phyloP scores from a whole-genome alignment of 202 grass and related monocot species.

The Setaria viridis region DNA sequence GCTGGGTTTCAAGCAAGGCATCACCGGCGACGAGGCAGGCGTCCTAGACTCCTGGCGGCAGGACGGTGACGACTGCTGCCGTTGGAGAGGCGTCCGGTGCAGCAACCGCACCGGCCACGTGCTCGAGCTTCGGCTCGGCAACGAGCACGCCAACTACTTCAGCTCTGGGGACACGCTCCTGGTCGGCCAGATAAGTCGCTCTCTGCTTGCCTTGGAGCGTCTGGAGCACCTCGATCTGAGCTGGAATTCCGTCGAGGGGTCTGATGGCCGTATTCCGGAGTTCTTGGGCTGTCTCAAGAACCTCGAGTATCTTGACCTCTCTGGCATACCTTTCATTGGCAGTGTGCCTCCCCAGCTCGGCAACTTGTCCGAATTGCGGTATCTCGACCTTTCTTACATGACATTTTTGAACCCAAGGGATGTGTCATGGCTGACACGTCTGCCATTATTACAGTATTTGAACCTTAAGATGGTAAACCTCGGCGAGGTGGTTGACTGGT shows the following conservation, averaged over 20 bases:
- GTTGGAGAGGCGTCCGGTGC: slow-evolving; percentile 48
- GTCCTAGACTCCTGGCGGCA: neutral
- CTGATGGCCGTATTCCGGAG: neutral
- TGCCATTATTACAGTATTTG: slow-evolving; percentile 26
- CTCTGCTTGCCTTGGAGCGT: neutral
- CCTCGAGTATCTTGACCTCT: slow-evolving; percentile 48
- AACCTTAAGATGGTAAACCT: neutral
- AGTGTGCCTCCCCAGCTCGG: slow-evolving; percentile 39
- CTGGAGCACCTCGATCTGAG: slow-evolving; percentile 43
- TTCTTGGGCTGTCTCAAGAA: slow-evolving; percentile 35
- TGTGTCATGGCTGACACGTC: slow-evolving; percentile 29
- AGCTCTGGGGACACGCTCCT: rapidly evolving
- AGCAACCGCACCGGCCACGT: slow-evolving; percentile 40
- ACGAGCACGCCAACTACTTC: neutral
- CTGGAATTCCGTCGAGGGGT: neutral
- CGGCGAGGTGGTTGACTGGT: neutral
- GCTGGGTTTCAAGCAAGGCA: neutral
- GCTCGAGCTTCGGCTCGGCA: slow-evolving; percentile 22
- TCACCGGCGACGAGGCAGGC: neutral
- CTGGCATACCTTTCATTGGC: neutral
- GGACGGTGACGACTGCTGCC: slow-evolving; percentile 34
- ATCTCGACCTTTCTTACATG: slow-evolving; percentile 36
- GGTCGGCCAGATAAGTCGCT: neutral
- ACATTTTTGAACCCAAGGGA: neutral
- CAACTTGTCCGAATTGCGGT: slow-evolving; percentile 25